Evolutionary conservation across 768 basidiomycete species (phyloP), one percentile per base, ranked within the genome.

Genomic region (Scleroderma bovista): DNA sequence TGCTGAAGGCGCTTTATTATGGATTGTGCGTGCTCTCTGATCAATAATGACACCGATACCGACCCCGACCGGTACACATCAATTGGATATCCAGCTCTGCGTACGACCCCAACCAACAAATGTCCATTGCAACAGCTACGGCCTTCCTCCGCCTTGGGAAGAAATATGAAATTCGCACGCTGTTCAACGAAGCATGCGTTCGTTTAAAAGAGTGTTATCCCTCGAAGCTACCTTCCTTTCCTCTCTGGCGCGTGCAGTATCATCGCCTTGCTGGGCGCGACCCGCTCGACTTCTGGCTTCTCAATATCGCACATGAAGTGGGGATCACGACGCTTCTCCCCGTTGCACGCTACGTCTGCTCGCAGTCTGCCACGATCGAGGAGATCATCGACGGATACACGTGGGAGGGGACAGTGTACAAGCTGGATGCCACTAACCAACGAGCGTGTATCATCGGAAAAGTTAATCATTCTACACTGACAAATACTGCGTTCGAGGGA

Each of bases 1-100:
- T 60, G 37, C 52, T 65, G 16, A 57, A 24, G 15, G 60, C 56
- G 9, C 17, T 64, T 19, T 57, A 63, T 11, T 51, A 57, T 15
- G 45, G 61, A 34, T 2, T 16, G 3, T 33, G 38, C 7, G 54
- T 15, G 13, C 11, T 22, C 29, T 13, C 22, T 12, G 5, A 7
- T 23, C 40, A 15, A 24, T 31, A 7, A 33, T n/a, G n/a, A n/a
- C n/a, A n/a, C n/a, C n/a, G n/a, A n/a, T n/a, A n/a, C n/a, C n/a
- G n/a, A n/a, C n/a, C n/a, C n/a, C n/a, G n/a, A n/a, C n/a, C n/a
- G n/a, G n/a, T n/a, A n/a, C n/a, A n/a, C n/a, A n/a, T n/a, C n/a
- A n/a, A n/a, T n/a, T n/a, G n/a, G n/a, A n/a, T n/a, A n/a, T n/a
- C n/a, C n/a, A n/a, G n/a, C n/a, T n/a, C n/a, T n/a, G n/a, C n/a